These are phyloP conservation scores for Galerina sulciceps DNA, from an alignment of 768 basidiomycete genomes.

Conservation along the genomic window DNA sequence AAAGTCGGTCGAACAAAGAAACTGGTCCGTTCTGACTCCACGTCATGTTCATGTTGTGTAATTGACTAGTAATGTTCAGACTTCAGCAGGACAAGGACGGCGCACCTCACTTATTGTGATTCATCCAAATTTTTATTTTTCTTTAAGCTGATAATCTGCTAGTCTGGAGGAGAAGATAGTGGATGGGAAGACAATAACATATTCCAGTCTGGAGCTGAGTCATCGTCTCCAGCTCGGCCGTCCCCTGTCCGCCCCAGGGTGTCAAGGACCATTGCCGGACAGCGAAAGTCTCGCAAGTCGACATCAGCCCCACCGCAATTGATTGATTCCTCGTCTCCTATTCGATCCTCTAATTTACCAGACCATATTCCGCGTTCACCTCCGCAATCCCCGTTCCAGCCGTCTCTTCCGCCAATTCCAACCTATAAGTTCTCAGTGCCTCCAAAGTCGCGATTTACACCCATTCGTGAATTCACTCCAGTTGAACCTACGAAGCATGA, in stretches of 20 bases:
- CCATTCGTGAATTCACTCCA: constrained; percentile 23
- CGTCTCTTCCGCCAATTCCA: constrained; percentile 43
- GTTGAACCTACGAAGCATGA: constrained; percentile 17
- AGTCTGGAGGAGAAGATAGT: constrained; percentile 61
- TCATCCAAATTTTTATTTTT: constrained; percentile 5
- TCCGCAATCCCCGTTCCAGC: constrained; percentile 49
- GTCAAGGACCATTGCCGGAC: constrained; percentile 40
- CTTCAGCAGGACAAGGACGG: constrained; percentile 55
- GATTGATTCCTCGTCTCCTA: constrained; percentile 47
- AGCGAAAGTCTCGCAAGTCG: constrained; percentile 67
- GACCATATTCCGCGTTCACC: constrained; percentile 24
- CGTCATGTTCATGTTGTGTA: background rate
- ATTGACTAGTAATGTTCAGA: constrained; percentile 30
- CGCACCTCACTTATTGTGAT: constrained; percentile 54
- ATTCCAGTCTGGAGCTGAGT: constrained; percentile 89
- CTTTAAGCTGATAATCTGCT: constrained; percentile 7
- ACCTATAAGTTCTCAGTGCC: constrained; percentile 28
- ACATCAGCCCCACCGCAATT: constrained; percentile 71
- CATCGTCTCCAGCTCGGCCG: constrained; percentile 76
- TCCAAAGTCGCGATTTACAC: constrained; percentile 21
- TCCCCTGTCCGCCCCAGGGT: constrained; percentile 53
- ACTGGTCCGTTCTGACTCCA: constrained; percentile 41
- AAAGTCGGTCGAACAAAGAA: constrained; percentile 68
- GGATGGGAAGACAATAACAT: constrained; percentile 93
- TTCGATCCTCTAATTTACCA: constrained; percentile 26